Base-by-base conservation (phyloP, 768 basidiomycete genomes). In the Chlorophyllum brunneum region DNA sequence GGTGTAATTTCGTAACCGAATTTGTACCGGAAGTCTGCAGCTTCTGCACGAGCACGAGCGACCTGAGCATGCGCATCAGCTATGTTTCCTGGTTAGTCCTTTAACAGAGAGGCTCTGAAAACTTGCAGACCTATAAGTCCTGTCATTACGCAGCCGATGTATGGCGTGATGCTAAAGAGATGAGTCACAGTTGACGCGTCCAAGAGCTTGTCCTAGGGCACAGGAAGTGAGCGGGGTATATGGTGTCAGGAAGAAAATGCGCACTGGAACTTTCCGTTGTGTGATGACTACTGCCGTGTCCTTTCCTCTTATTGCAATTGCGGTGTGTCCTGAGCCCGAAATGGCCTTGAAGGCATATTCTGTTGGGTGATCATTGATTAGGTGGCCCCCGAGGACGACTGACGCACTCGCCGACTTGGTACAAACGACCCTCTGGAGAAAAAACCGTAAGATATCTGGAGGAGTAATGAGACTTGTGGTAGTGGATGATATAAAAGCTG, bases 311-410 rank as follows among this genome's bases (percentile, higher is more conserved):
- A 98, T 88, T 15, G 95, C 81, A 45, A 99, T 80, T 1, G 95
- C 84, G 1, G 97, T 98, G 63, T 98, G 92, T 1, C 94, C 95
- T 1, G 94, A 93, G 50, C 92, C 93, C 56, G 94, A 92, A 68
- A 98, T 98, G 42, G 97, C 97, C 71, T 98, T 99, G 86, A 98
- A 98, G 23, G 97, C 95, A 78, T 98, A 98, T 74, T 98, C 95
- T 98, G 62, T 4, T 31, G 13, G 56, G 41, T 27, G 24, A 56
- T 54, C 37, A 43, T 27, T 36, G 10, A 38, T 18, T 29, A n/a
- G 22, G 27, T 22, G 23, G 16, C 11, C n/a, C 27, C 4, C 10
- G 41, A 8, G 37, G 24, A 48, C 33, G 18, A 22, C 10, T 6
- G 13, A 3, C 23, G 16, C 29, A 75, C 88, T 61, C 62, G 91